Evolutionary conservation across 2,329 filamentous ascomycete species (phyloP).

Genomic region (Ophiostoma angusticollis): DNA sequence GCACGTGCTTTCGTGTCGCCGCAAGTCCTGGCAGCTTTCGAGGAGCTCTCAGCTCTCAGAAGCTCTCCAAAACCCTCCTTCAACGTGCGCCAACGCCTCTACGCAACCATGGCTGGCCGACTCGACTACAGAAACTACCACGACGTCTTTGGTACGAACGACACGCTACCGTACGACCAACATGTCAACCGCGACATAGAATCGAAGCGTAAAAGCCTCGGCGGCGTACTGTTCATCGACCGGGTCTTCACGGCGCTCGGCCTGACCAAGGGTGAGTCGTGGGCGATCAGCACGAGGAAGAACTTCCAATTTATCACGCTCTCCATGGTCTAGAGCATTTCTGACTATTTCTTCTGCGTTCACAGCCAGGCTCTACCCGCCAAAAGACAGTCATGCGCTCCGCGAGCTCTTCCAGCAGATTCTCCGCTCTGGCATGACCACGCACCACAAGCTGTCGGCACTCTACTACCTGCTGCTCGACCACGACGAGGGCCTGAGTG

Average conservation of each 20-base stretch:
- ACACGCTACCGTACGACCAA: slow-evolving; percentile 49
- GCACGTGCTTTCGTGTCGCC: slow-evolving; percentile 9
- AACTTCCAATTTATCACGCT: neutral
- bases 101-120: slow-evolving; percentile 17
- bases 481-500: slow-evolving; percentile 41
- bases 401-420: slow-evolving; percentile 59
- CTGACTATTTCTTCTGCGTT: no score
- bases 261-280: slow-evolving; percentile 47
- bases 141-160: slow-evolving; percentile 50
- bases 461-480: slow-evolving; percentile 77
- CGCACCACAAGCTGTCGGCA: slow-evolving; percentile 69
- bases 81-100: neutral
- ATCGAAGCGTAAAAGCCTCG: slow-evolving; percentile 51
- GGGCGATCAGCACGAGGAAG: neutral
- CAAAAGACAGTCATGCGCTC: slow-evolving; percentile 54
- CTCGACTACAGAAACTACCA: slow-evolving; percentile 55
- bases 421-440: slow-evolving; percentile 47
- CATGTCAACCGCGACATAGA: slow-evolving; percentile 50
- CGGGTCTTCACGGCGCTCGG: slow-evolving; percentile 58
- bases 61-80: neutral
- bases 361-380: slow-evolving; percentile 57
- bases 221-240: slow-evolving; percentile 67
- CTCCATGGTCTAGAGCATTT: no score
- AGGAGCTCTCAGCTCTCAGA: neutral
- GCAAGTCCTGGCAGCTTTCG: neutral